These are phyloP conservation scores for Alternaria sp. DNA, from an alignment of 2,329 filamentous ascomycete species.

Conservation along the genomic window DNA sequence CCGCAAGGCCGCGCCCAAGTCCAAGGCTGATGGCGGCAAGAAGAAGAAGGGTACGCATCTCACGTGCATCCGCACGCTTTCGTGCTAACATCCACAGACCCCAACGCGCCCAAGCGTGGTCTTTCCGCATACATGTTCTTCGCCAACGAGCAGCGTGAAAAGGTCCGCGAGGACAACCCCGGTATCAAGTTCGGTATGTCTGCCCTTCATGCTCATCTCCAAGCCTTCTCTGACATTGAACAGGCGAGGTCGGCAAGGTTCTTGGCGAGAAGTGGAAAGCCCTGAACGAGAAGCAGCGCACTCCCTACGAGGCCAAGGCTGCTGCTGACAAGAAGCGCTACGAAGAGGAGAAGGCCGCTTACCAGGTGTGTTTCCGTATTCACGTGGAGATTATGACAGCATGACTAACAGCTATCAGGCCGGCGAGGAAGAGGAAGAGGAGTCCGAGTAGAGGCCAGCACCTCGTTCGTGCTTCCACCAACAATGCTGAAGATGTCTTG, in stretches of 20 bases:
- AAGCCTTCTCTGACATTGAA: constrained; percentile 30
- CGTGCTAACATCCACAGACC: constrained; percentile 66
- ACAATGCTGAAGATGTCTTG: constrained; percentile 34
- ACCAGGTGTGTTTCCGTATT: constrained; percentile 35
- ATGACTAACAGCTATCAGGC: constrained; percentile 29
- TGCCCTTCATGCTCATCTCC: neutral
- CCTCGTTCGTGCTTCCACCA: constrained; percentile 18
- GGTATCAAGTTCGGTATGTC: constrained; percentile 90
- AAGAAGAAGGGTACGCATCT: constrained; percentile 72
- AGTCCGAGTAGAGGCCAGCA: constrained; percentile 47
- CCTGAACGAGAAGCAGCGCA: constrained; percentile 88
- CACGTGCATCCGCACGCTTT: constrained; percentile 18
- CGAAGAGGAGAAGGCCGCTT: constrained; percentile 95
- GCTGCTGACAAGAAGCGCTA: constrained; percentile 98
- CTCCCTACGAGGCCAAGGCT: constrained; percentile 96
- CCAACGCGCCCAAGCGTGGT: constrained; percentile 98
- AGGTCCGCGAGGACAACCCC: constrained; percentile 97
- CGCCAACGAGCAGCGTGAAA: constrained; percentile 98
- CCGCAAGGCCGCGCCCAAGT: constrained; percentile 59
- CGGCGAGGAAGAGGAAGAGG: constrained; percentile 52
- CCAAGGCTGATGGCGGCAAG: constrained; percentile 65
- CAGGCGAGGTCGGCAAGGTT: constrained; percentile 95
- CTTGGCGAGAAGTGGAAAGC: constrained; percentile 99
- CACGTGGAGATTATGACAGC: neutral
- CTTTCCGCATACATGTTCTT: constrained; percentile 99